Conservation (phyloP, 495 filamentous ascomycete genomes). For the Ascobolus immersus region DNA sequence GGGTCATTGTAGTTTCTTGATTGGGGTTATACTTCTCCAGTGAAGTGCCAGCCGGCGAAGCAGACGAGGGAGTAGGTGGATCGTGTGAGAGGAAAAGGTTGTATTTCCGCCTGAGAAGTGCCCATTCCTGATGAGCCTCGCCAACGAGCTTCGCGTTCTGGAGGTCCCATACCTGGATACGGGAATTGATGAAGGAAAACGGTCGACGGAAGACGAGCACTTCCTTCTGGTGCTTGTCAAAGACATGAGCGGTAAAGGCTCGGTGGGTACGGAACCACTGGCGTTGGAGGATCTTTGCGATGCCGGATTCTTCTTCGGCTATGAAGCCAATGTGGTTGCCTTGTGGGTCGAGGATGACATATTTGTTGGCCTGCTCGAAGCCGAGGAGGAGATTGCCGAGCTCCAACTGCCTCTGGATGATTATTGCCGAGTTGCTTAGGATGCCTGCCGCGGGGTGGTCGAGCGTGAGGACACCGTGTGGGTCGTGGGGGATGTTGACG, state of each 20-base stretch:
- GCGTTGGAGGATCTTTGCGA: constrained; percentile 30
- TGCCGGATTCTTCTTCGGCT: constrained; percentile 38
- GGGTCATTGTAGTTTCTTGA: no score
- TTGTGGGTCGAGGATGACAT: constrained; percentile 44
- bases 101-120: constrained; percentile 38
- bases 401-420: constrained; percentile 40
- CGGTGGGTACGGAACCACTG: constrained; percentile 41
- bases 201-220: constrained; percentile 40
- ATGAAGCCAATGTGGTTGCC: constrained; percentile 45
- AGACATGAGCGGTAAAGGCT: constrained; percentile 45
- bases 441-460: constrained; percentile 34
- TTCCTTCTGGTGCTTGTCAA: constrained; percentile 38
- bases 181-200: constrained; percentile 40
- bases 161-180: constrained; percentile 39
- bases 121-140: constrained; percentile 45
- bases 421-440: constrained; percentile 35
- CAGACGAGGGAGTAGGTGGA: constrained; percentile 13
- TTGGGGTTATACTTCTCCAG: constrained; percentile 23
- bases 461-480: constrained; percentile 33
- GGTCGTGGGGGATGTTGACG: constrained; percentile 37
- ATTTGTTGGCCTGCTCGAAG: constrained; percentile 49
- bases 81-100: constrained; percentile 34
- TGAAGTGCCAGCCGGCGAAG: background rate
- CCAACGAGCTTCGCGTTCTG: constrained; percentile 31
- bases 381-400: constrained; percentile 47